Evolutionary conservation across 495 filamentous ascomycete species (phyloP).

Genomic region (Pseudoneurospora amorphoporcata): DNA sequence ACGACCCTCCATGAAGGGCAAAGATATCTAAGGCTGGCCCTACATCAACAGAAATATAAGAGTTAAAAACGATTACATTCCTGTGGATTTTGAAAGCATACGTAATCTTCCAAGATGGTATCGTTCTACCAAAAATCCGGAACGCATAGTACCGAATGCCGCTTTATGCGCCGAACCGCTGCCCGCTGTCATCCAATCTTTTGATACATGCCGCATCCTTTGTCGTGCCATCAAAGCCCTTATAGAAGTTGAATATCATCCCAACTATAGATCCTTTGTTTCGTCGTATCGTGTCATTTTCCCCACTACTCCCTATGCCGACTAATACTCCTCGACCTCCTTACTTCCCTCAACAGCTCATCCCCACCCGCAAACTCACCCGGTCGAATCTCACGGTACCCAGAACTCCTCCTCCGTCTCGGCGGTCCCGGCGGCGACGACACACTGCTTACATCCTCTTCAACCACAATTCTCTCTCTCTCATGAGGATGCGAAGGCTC

Average conservation of each 20-base stretch:
- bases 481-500: not conserved
- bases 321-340: slow-evolving; percentile 20
- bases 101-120: not conserved
- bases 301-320: slow-evolving; percentile 2
- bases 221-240: not conserved
- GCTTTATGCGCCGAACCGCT: not conserved
- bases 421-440: slow-evolving; percentile 2
- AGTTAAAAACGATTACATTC: not conserved
- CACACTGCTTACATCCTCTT: not conserved
- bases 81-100: not conserved
- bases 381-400: slow-evolving; percentile 24
- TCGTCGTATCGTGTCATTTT: not conserved
- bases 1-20: no score
- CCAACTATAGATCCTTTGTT: not conserved
- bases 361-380: slow-evolving; percentile 24
- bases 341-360: slow-evolving; percentile 17
- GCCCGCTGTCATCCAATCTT: not conserved
- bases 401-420: not conserved
- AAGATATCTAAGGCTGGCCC: no score
- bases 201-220: not conserved
- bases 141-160: not conserved
- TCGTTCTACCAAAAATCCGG: not conserved
- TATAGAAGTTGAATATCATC: not conserved
- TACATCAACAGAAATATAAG: not conserved
- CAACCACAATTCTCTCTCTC: not conserved